phyloP scores from a whole-genome alignment of 1,139 yeast genomes.

The Nakaseomyces bracarensis region DNA sequence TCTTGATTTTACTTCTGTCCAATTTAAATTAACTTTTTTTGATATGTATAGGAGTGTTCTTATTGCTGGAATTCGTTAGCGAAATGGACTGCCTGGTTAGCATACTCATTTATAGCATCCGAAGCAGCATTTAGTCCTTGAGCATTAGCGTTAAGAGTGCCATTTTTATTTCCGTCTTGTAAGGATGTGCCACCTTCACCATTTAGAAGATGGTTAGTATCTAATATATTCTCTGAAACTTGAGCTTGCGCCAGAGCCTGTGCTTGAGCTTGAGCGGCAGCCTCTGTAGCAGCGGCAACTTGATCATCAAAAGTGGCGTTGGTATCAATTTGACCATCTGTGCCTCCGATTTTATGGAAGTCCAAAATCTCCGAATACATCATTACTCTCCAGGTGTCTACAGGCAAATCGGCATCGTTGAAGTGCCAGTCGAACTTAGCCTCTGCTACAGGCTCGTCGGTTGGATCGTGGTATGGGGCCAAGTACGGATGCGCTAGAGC shows the following conservation, averaged over 20 bases:
- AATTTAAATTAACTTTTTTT: not conserved
- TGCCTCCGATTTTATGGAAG: slow-evolving; percentile 53
- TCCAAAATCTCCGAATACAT: slow-evolving; percentile 96
- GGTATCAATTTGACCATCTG: slow-evolving; percentile 31
- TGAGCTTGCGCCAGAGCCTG: slow-evolving; percentile 24
- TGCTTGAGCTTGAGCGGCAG: slow-evolving; percentile 31
- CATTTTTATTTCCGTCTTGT: not conserved
- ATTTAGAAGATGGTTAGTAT: slow-evolving; percentile 6
- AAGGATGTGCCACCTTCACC: slow-evolving; percentile 1
- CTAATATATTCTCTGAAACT: slow-evolving; percentile 1
- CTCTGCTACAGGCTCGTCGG: slow-evolving; percentile 93
- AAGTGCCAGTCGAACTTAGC: slow-evolving; percentile 96
- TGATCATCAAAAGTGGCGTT: slow-evolving; percentile 32
- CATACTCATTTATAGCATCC: slow-evolving; percentile 27
- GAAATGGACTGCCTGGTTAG: slow-evolving; percentile 30
- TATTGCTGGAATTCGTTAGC: slow-evolving; percentile 29
- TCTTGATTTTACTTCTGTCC: no score
- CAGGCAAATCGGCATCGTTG: slow-evolving; percentile 95
- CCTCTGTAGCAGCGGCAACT: slow-evolving; percentile 33
- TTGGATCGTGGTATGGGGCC: slow-evolving; percentile 96
- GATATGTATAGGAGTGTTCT: not conserved
- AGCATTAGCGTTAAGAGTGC: not conserved
- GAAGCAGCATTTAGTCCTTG: slow-evolving; percentile 7
- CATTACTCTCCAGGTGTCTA: slow-evolving; percentile 98
- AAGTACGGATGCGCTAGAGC: slow-evolving; percentile 86